These are phyloP conservation scores for Mollisia scopiformis DNA, from an alignment of 2,329 filamentous ascomycete genomes.

Conservation along the genomic window DNA sequence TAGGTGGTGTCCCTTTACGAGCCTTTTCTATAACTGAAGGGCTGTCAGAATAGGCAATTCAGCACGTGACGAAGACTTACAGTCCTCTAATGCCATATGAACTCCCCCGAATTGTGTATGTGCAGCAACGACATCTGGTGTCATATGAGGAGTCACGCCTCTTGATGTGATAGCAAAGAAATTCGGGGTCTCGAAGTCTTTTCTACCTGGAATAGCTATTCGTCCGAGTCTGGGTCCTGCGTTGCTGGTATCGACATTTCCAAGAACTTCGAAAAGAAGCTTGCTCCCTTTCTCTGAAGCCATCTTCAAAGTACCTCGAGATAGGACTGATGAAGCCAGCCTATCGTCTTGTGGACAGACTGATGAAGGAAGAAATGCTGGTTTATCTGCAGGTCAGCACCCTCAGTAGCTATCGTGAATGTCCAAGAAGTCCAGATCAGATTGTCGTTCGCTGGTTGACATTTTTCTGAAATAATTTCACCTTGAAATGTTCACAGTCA, in stretches of 20 bases:
- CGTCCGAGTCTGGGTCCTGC: conserved; percentile 32
- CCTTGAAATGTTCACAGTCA: not conserved
- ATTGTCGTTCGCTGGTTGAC: conserved; percentile 1
- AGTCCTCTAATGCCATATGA: conserved; percentile 90
- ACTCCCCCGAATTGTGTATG: conserved; percentile 68
- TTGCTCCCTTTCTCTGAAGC: conserved; percentile 12
- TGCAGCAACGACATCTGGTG: conserved; percentile 77
- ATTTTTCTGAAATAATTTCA: conserved; percentile 12
- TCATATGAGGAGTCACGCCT: conserved; percentile 84
- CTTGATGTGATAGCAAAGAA: conserved; percentile 81
- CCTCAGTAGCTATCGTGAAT: conserved; percentile 25
- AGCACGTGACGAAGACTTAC: conserved; percentile 57
- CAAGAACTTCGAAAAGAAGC: conserved; percentile 29
- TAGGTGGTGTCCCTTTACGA: conserved; percentile 49
- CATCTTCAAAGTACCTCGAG: conserved; percentile 12
- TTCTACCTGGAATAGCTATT: conserved; percentile 63
- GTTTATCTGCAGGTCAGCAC: conserved; percentile 32
- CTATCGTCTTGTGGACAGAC: not conserved
- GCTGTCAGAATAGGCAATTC: conserved; percentile 11
- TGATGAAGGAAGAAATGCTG: conserved; percentile 14
- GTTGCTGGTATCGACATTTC: conserved; percentile 17
- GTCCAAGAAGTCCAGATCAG: conserved; percentile 4
- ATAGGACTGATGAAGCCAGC: not conserved
- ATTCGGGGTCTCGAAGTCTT: conserved; percentile 78
- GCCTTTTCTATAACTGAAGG: conserved; percentile 57